These are phyloP conservation scores for Aspergillus ellipticus DNA, from an alignment of 495 filamentous ascomycete genomes.

Conservation along the genomic window DNA sequence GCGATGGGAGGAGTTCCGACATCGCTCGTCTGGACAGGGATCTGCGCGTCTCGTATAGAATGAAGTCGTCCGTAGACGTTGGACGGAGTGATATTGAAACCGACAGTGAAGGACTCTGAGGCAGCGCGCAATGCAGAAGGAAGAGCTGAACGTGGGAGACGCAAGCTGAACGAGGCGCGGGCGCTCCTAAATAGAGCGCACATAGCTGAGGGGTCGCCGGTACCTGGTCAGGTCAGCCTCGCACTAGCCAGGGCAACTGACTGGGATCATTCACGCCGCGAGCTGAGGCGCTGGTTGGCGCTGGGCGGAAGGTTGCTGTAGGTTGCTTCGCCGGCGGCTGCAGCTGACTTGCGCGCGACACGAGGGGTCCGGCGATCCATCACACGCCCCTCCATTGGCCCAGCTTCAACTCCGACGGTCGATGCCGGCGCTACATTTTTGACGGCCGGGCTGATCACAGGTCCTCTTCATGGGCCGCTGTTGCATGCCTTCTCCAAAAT, in stretches of 20 bases:
- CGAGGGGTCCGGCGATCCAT: not conserved
- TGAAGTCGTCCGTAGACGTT: not conserved
- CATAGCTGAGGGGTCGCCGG: not conserved
- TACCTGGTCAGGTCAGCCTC: not conserved
- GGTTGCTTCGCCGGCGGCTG: not conserved
- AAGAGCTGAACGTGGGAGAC: not conserved
- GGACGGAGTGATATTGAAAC: not conserved
- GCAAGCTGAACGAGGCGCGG: not conserved
- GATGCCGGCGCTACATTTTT: not conserved
- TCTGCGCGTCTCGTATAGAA: not conserved
- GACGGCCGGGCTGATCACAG: not conserved
- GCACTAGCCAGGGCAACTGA: not conserved
- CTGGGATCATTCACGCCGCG: not conserved
- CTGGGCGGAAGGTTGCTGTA: not conserved
- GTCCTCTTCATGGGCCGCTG: not conserved
- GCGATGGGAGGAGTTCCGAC: conserved; percentile 10
- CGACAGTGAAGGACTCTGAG: not conserved
- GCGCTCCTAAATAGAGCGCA: not conserved
- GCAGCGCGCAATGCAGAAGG: not conserved
- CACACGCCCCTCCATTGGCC: not conserved
- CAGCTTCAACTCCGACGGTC: not conserved
- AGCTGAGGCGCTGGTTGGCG: not conserved
- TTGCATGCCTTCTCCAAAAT: not conserved
- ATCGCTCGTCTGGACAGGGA: conserved; percentile 8
- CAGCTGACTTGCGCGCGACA: not conserved